phyloP scores from a whole-genome alignment of 75 land plant genomes.

The Pseudotsuga menziesii region DNA sequence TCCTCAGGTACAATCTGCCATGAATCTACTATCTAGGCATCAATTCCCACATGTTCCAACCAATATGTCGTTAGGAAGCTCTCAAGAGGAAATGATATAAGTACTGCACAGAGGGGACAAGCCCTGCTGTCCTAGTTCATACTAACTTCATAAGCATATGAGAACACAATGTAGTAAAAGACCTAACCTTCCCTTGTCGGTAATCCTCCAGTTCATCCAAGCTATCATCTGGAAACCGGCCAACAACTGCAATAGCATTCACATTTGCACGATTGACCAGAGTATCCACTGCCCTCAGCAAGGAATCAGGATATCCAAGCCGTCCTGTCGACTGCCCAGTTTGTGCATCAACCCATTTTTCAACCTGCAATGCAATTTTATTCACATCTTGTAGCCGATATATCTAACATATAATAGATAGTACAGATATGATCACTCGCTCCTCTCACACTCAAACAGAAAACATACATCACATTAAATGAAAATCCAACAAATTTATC shows the following conservation, averaged over 20 bases:
- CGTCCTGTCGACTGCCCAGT: conserved; percentile 87
- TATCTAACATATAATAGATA: background rate
- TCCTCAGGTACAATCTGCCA: too few species aligned
- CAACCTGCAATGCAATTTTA: conserved; percentile 42
- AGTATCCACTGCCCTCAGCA: conserved; percentile 69
- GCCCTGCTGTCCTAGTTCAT: background rate
- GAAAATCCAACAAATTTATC: too few species aligned
- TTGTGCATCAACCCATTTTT: conserved; percentile 74
- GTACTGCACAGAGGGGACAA: background rate
- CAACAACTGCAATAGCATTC: conserved; percentile 91
- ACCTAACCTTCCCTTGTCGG: conserved; percentile 79
- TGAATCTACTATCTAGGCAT: too few species aligned
- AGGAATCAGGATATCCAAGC: conserved; percentile 62
- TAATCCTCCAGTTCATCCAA: conserved; percentile 69
- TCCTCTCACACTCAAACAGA: too few species aligned
- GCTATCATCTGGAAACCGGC: conserved; percentile 90
- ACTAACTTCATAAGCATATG: too few species aligned
- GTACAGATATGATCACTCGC: too few species aligned
- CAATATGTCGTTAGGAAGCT: background rate
- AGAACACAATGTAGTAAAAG: background rate
- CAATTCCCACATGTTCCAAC: too few species aligned
- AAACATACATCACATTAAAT: too few species aligned
- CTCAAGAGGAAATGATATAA: background rate
- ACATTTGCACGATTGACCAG: conserved; percentile 44
- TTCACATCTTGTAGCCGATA: background rate